Percentiles rank a stretch among this genome's conserved stretches.
These are phyloP conservation scores for Aegilops longissima DNA, from an alignment of 176 grass and related monocot species.

Conservation along the genomic window DNA sequence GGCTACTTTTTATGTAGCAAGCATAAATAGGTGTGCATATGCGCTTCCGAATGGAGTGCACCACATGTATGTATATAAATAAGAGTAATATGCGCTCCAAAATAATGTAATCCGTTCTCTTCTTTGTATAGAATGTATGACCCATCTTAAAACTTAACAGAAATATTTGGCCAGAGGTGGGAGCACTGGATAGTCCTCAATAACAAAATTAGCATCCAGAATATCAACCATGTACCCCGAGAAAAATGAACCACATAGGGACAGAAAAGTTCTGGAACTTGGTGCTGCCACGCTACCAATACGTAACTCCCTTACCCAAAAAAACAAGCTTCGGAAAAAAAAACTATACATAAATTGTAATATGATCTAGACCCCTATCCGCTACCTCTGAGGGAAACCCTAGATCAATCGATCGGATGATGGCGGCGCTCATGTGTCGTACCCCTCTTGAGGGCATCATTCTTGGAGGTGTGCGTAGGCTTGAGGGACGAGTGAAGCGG, in stretches of 20 bases:
- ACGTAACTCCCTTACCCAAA: no score
- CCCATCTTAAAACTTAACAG: background rate
- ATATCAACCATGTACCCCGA: background rate
- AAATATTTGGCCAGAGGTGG: background rate
- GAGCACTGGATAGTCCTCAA: background rate
- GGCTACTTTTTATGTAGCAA: background rate
- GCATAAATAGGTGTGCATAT: background rate
- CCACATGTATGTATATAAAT: slow-evolving; percentile 20
- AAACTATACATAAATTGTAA: no score
- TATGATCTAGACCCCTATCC: no score
- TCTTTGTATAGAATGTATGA: background rate
- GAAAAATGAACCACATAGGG: background rate
- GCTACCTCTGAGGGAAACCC: no score
- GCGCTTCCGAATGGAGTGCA: background rate
- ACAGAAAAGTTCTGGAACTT: no score
- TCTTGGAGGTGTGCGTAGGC: no score
- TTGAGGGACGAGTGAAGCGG: no score
- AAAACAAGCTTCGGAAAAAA: no score
- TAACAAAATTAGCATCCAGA: background rate
- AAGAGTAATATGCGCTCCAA: background rate
- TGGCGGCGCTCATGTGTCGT: no score
- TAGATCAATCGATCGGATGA: no score
- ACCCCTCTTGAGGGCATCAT: no score
- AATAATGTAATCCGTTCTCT: background rate
- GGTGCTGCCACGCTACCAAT: no score